phyloP scores from a whole-genome alignment of 2,329 filamentous ascomycete genomes.

The Eurotiales sp. region DNA sequence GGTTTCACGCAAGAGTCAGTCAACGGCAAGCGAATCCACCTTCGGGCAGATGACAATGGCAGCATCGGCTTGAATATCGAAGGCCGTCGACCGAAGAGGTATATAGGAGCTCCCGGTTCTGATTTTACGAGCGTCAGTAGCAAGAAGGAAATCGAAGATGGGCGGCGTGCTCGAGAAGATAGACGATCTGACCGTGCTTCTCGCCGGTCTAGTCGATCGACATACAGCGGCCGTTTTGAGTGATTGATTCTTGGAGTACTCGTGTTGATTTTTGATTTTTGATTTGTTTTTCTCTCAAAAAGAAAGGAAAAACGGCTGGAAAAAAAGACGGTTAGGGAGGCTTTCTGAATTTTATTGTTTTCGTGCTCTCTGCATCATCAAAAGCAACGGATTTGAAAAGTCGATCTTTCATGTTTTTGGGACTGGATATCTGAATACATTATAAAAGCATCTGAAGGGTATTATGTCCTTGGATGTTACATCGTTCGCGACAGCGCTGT shows the following conservation, averaged over 20 bases:
- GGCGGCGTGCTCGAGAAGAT: constrained; percentile 31
- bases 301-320: not conserved
- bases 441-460: constrained; percentile 10
- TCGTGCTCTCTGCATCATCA: not conserved
- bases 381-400: constrained; percentile 13
- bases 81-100: constrained; percentile 34
- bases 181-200: constrained; percentile 34
- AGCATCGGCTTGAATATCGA: constrained; percentile 38
- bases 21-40: constrained; percentile 36
- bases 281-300: no score
- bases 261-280: no score
- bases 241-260: constrained; percentile 16
- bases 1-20: constrained; percentile 34
- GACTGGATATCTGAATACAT: constrained; percentile 17
- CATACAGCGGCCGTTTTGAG: constrained; percentile 28
- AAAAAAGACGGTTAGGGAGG: constrained; percentile 3
- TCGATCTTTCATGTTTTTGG: constrained; percentile 15
- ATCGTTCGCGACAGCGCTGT: not conserved
- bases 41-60: constrained; percentile 36
- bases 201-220: constrained; percentile 37
- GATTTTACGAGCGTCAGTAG: constrained; percentile 30
- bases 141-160: constrained; percentile 31
- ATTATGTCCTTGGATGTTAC: not conserved
- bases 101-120: constrained; percentile 30
- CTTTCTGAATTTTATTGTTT: constrained; percentile 9